phyloP scores from a whole-genome alignment of 2,329 filamentous ascomycete species.

The Nothophoma quercina region DNA sequence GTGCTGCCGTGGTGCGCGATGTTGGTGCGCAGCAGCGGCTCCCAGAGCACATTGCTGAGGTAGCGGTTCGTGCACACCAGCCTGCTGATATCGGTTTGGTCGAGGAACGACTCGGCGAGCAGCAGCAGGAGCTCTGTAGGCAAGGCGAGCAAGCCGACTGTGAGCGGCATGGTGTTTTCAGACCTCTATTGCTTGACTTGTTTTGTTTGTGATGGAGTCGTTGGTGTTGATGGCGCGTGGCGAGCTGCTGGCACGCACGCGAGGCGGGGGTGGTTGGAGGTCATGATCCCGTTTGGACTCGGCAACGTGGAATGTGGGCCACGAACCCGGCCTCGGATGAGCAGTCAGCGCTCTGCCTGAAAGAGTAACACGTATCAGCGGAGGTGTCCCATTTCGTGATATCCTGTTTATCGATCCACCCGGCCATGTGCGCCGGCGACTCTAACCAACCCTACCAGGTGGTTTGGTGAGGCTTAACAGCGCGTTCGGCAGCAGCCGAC shows the following conservation, averaged over 20 bases:
- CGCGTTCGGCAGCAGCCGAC: conserved; percentile 4
- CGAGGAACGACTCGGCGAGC: conserved; percentile 20
- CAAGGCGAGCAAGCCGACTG: conserved; percentile 9
- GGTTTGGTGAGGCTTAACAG: conserved; percentile 10
- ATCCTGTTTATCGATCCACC: conserved; percentile 13
- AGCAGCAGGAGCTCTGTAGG: conserved; percentile 18
- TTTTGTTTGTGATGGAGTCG: conserved; percentile 3
- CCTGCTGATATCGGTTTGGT: conserved; percentile 19
- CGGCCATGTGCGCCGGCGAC: conserved; percentile 13
- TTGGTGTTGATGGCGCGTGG: conserved; percentile 7
- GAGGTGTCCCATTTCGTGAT: conserved; percentile 7
- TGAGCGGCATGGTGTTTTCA: conserved; percentile 3
- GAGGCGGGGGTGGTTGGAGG: conserved; percentile 2
- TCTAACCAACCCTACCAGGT: too few species aligned
- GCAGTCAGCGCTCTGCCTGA: conserved; percentile 14
- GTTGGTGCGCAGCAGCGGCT: conserved; percentile 16
- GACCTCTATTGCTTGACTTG: too few species aligned
- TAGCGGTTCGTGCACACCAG: conserved; percentile 18
- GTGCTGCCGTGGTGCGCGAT: conserved; percentile 21
- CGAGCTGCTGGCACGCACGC: neutral
- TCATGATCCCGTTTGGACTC: neutral
- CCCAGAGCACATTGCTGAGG: conserved; percentile 17
- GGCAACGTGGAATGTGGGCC: conserved; percentile 17
- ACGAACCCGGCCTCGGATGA: conserved; percentile 11
- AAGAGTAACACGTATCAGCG: conserved; percentile 7